phyloP scores from a whole-genome alignment of 2,329 filamentous ascomycete species.

The Lachnum nothofagi region DNA sequence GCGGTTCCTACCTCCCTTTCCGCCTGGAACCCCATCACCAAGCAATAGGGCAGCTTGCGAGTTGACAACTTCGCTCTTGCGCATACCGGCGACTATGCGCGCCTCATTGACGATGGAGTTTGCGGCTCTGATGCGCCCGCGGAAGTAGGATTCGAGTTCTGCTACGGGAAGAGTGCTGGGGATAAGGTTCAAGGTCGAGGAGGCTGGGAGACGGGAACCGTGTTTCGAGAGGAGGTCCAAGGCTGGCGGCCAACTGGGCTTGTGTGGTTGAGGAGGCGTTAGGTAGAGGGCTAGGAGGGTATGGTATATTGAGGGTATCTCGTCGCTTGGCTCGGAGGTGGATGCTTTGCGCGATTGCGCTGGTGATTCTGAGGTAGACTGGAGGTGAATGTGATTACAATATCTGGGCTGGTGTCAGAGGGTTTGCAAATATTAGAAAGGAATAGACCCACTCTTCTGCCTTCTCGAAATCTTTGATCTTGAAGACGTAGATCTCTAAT shows the following conservation, averaged over 20 bases:
- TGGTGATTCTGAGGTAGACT: conserved; percentile 40
- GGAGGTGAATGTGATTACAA: conserved; percentile 79
- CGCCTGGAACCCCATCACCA: conserved; percentile 56
- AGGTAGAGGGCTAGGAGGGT: conserved; percentile 86
- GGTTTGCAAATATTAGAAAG: background rate
- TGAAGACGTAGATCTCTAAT: conserved; percentile 96
- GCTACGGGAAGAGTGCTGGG: conserved; percentile 72
- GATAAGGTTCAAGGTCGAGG: conserved; percentile 79
- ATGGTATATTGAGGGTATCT: conserved; percentile 78
- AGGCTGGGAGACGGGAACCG: conserved; percentile 82
- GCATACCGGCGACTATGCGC: conserved; percentile 69
- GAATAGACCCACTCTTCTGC: conserved; percentile 73
- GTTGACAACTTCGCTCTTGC: conserved; percentile 73
- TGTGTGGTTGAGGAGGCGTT: conserved; percentile 67
- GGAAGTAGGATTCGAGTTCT: conserved; percentile 85
- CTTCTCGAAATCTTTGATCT: conserved; percentile 77
- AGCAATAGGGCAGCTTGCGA: conserved; percentile 69
- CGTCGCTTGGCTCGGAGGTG: conserved; percentile 44
- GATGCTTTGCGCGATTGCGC: conserved; percentile 35
- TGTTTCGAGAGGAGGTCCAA: conserved; percentile 86
- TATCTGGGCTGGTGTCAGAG: conserved; percentile 50
- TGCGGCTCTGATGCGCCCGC: conserved; percentile 78
- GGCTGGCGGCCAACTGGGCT: conserved; percentile 70
- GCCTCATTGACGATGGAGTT: conserved; percentile 78
- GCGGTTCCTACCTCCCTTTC: conserved; percentile 52